These are phyloP conservation scores for Clohesyomyces aquaticus DNA, from an alignment of 495 filamentous ascomycete genomes.

Conservation along the genomic window DNA sequence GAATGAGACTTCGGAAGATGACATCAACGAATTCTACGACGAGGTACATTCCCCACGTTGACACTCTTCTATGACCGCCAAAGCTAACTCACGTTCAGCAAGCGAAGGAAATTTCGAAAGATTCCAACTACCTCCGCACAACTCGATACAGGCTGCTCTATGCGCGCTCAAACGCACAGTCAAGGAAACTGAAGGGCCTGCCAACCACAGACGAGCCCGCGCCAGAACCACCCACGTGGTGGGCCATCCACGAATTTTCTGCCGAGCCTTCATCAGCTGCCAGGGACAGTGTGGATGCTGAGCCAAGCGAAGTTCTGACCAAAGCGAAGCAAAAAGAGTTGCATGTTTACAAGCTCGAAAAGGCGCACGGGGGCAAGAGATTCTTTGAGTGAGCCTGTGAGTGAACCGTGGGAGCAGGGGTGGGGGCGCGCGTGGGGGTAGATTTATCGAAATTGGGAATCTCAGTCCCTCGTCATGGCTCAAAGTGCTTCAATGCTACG, in stretches of 20 bases:
- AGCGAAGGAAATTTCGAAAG: constrained; percentile 23
- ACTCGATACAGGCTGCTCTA: constrained; percentile 36
- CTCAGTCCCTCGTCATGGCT: too few species aligned
- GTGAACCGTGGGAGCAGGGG: background rate
- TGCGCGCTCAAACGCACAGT: constrained; percentile 33
- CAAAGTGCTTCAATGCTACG: too few species aligned
- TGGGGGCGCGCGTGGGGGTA: too few species aligned
- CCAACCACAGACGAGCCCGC: constrained; percentile 34
- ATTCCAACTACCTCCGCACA: constrained; percentile 35
- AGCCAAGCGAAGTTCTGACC: constrained; percentile 15
- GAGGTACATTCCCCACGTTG: background rate
- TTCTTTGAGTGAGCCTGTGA: constrained; percentile 29
- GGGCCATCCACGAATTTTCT: constrained; percentile 31
- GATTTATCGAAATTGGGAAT: too few species aligned
- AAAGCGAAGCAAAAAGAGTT: constrained; percentile 33
- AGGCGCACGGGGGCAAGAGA: constrained; percentile 22
- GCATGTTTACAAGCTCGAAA: constrained; percentile 25
- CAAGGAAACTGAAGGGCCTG: constrained; percentile 32
- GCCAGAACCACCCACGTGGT: constrained; percentile 38
- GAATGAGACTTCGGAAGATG: constrained; percentile 21
- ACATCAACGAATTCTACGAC: constrained; percentile 40
- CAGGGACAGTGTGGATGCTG: background rate
- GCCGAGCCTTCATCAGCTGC: constrained; percentile 13
- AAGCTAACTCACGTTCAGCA: constrained; percentile 19
- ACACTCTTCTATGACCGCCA: background rate